Evolutionary conservation across 2,329 filamentous ascomycete genomes (phyloP).

Genomic region (Chaetomiaceae sp.): DNA sequence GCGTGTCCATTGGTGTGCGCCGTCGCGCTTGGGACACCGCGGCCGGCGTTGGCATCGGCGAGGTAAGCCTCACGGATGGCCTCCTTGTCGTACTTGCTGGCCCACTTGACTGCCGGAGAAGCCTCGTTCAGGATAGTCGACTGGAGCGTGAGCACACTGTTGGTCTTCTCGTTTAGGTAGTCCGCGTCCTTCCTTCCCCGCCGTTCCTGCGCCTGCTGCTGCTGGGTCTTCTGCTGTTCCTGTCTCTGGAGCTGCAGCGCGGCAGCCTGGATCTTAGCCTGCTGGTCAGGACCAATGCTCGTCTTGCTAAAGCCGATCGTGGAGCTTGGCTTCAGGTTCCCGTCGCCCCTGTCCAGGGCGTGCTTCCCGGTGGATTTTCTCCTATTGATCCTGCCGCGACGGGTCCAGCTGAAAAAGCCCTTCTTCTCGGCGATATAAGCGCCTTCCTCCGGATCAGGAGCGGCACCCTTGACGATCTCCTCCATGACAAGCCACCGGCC

Average conservation of each 20-base stretch:
- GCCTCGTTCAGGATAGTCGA: conserved; percentile 80
- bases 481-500: conserved; percentile 93
- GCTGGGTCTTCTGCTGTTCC: conserved; percentile 39
- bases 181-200: conserved; percentile 54
- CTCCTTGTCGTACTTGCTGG: conserved; percentile 89
- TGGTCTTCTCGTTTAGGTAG: conserved; percentile 67
- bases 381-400: conserved; percentile 59
- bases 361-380: conserved; percentile 67
- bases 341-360: conserved; percentile 43
- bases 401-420: conserved; percentile 83
- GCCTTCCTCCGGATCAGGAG: conserved; percentile 74
- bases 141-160: conserved; percentile 84
- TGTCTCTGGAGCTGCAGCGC: conserved; percentile 73
- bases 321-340: conserved; percentile 38
- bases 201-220: conserved; percentile 37
- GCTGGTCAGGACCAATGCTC: conserved; percentile 84
- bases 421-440: conserved; percentile 96
- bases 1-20: conserved; percentile 39
- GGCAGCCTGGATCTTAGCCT: conserved; percentile 87
- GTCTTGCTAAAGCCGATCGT: conserved; percentile 62
- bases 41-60: conserved; percentile 66
- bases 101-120: conserved; percentile 94
- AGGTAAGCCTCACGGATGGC: conserved; percentile 82
- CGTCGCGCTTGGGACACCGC: conserved; percentile 51
- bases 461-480: conserved; percentile 91